Evolutionary conservation across 345 rosid species (phyloP).

Genomic region (Brassica juncea): DNA sequence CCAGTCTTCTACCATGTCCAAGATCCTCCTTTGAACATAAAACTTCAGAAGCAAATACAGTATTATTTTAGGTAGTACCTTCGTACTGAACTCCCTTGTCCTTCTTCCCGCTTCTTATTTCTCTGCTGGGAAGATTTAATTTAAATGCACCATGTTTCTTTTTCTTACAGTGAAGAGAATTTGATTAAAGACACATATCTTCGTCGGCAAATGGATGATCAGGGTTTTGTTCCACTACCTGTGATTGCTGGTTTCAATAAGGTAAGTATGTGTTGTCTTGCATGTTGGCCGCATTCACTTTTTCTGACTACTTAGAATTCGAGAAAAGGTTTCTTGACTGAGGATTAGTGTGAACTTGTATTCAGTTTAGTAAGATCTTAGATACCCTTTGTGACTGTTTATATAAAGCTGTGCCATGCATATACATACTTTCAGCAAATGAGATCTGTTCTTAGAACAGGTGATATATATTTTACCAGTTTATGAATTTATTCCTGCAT

Average conservation of each 20-base stretch:
- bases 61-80: constrained; percentile 79
- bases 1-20: constrained; percentile 47
- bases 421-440: constrained; percentile 6
- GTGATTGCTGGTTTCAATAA: constrained; percentile 77
- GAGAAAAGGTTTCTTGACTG: not conserved
- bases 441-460: constrained; percentile 8
- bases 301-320: constrained; percentile 7
- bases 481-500: not conserved
- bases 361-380: not conserved
- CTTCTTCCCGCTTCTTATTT: not conserved
- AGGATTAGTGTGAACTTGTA: constrained; percentile 1
- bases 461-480: not conserved
- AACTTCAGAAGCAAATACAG: constrained; percentile 68
- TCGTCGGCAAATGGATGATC: constrained; percentile 84
- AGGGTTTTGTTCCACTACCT: constrained; percentile 78
- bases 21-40: constrained; percentile 57
- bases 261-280: constrained; percentile 47
- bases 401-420: constrained; percentile 8
- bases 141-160: constrained; percentile 24
- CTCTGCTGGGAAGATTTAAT: constrained; percentile 4
- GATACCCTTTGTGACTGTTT: constrained; percentile 8
- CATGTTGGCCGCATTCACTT: constrained; percentile 14
- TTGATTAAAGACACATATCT: constrained; percentile 70
- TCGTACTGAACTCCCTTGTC: not conserved
- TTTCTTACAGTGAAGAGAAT: constrained; percentile 73